Base-by-base conservation (phyloP, 345 rosid genomes). In the Microthlaspi erraticum region DNA sequence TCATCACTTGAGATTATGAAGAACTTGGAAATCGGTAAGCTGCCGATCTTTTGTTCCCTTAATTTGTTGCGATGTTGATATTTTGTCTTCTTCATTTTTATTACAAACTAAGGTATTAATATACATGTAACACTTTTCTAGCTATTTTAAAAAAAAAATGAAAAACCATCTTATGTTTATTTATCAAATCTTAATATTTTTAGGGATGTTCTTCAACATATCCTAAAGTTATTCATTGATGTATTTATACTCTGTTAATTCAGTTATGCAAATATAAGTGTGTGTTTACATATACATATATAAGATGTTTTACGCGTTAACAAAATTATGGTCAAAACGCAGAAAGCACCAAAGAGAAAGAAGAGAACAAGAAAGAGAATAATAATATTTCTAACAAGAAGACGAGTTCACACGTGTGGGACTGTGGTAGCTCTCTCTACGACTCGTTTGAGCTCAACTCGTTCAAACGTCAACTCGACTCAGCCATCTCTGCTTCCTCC, bases 401-500 rank as follows among this genome's bases (percentile, higher is more conserved):
- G 56, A 19, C 77, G 16, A 67, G 23, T 84, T 88, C 62, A 83
- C 88, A 86, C 56, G 82, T 88, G 8, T 90, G 96, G 96, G 98
- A 92, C 71, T 90, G 98, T 58, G 97, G 79, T 0, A 90, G 89
- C 83, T 16, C 84, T 6, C 93, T 90, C 7, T 93, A 90, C 50
- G 98, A 93, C 79, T 93, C 98, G 18, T 88, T 84, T 59, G 97
- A 93, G 81, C 93, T 93, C 65, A 83, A 83, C 74, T 90, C 98
- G 32, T 79, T 88, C 71, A 83, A 88, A 29, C 91, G 81, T 10
- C 87, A 83, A 52, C 97, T 93, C 23, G 85, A 87, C 80, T 87
- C 93, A 6, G 90, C 96, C n/a, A 80, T 88, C 41, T 80, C 91
- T 43, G 62, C 77, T 45, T 81, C 91, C 31, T 71, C 80, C 33